Conservation (phyloP, 2,329 filamentous ascomycete genomes). For the Clarireedia sp. region DNA sequence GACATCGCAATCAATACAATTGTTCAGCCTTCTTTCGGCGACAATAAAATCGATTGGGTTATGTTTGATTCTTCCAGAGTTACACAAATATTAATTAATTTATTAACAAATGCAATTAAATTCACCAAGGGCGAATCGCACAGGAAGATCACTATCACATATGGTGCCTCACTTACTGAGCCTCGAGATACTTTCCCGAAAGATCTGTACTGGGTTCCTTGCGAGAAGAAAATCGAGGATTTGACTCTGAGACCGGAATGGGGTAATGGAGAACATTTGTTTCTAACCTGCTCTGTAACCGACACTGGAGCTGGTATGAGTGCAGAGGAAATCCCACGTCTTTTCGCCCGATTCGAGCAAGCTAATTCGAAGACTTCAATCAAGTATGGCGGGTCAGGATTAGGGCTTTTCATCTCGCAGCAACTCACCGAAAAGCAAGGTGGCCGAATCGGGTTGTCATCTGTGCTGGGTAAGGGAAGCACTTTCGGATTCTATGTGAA, state of each 20-base stretch:
- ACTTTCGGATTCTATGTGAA: conserved; percentile 72
- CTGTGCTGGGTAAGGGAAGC: conserved; percentile 57
- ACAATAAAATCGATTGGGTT: conserved; percentile 55
- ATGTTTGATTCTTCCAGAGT: conserved; percentile 65
- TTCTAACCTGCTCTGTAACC: conserved; percentile 63
- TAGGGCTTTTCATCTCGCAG: conserved; percentile 72
- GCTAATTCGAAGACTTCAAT: conserved; percentile 64
- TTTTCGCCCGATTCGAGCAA: conserved; percentile 77
- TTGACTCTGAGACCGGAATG: conserved; percentile 24
- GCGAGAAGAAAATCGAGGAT: conserved; percentile 12
- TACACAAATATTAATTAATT: conserved; percentile 72
- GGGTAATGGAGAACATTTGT: conserved; percentile 43
- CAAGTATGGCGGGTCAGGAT: conserved; percentile 70
- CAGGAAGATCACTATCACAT: conserved; percentile 43
- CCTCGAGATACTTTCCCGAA: conserved; percentile 14
- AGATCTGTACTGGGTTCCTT: conserved; percentile 19
- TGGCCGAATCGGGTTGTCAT: conserved; percentile 63
- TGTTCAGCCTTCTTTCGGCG: conserved; percentile 53
- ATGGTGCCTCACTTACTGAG: conserved; percentile 12
- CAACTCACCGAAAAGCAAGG: conserved; percentile 72
- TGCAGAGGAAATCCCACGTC: conserved; percentile 59
- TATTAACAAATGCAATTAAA: conserved; percentile 76
- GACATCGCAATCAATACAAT: conserved; percentile 59
- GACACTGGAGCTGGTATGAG: conserved; percentile 71
- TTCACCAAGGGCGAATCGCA: conserved; percentile 61